These are phyloP conservation scores for Penicillium sp. DNA, from an alignment of 2,329 filamentous ascomycete species.

Conservation along the genomic window DNA sequence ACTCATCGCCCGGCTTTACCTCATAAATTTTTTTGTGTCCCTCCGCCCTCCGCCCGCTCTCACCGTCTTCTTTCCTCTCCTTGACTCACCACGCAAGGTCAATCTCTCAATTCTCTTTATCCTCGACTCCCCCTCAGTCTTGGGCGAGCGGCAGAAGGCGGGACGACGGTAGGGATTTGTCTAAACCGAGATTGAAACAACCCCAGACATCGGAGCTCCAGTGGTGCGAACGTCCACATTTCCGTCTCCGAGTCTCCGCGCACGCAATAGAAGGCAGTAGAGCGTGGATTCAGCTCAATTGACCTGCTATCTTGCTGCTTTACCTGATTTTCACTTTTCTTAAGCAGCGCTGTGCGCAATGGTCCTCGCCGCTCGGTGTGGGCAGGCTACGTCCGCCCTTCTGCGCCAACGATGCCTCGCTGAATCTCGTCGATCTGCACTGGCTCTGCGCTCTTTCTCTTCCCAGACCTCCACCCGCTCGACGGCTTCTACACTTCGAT, in stretches of 20 bases:
- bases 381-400: constrained; percentile 47
- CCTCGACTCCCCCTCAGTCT: constrained; percentile 23
- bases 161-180: constrained; percentile 28
- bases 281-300: constrained; percentile 23
- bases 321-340: constrained; percentile 17
- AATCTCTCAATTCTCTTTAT: constrained; percentile 15
- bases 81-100: constrained; percentile 22
- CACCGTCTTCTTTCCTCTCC: constrained; percentile 16
- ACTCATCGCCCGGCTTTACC: constrained; percentile 32
- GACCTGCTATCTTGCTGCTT: constrained; percentile 17
- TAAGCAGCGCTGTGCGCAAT: constrained; percentile 45
- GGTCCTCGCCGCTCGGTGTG: constrained; percentile 52
- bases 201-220: constrained; percentile 13
- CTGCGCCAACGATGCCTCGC: constrained; percentile 49
- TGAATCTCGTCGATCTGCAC: constrained; percentile 41
- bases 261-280: constrained; percentile 16
- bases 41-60: constrained; percentile 19
- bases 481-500: constrained; percentile 39
- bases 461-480: constrained; percentile 40
- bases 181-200: constrained; percentile 19
- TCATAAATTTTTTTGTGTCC: constrained; percentile 22
- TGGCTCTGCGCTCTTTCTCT: constrained; percentile 45
- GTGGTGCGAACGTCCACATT: constrained; percentile 13
- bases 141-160: constrained; percentile 30
- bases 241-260: constrained; percentile 13